Conservation (phyloP, 495 filamentous ascomycete species). For the Hypoxylon trugodes region DNA sequence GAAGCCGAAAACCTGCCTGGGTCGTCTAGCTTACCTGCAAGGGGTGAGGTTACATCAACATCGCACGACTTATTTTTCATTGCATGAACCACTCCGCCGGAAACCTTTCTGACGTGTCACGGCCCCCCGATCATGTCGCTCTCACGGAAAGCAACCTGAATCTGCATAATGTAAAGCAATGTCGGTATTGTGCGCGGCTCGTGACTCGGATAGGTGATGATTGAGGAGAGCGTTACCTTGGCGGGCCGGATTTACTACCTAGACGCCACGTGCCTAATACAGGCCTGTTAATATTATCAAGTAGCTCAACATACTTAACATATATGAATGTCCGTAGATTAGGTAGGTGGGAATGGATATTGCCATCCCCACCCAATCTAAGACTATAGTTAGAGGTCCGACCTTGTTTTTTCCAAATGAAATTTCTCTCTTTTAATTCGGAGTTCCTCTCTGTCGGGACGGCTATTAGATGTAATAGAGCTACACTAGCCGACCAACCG, state of each 20-base stretch:
- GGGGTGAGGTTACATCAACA: conserved; percentile 29
- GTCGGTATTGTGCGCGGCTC: conserved; percentile 1
- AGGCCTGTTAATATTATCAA: no score
- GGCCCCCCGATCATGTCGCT: conserved; percentile 2
- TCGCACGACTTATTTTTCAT: conserved; percentile 16
- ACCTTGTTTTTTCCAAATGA: no score
- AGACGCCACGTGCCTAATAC: conserved; percentile 27
- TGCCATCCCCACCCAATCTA: no score
- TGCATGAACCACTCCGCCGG: conserved; percentile 33
- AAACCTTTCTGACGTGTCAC: conserved; percentile 30
- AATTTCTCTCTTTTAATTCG: no score
- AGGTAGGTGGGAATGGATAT: no score
- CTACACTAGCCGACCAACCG: no score
- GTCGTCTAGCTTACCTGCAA: conserved; percentile 19
- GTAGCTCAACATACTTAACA: neutral
- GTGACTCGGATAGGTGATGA: conserved; percentile 8
- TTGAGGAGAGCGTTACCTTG: neutral
- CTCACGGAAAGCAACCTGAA: neutral
- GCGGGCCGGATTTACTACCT: conserved; percentile 9
- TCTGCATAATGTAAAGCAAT: conserved; percentile 4
- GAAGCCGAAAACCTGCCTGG: conserved; percentile 8
- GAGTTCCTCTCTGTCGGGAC: no score
- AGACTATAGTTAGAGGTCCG: no score
- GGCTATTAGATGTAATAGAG: no score
- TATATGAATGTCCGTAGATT: no score